phyloP scores from a whole-genome alignment of 2,329 filamentous ascomycete genomes.

The Cordyceps pruinosa region DNA sequence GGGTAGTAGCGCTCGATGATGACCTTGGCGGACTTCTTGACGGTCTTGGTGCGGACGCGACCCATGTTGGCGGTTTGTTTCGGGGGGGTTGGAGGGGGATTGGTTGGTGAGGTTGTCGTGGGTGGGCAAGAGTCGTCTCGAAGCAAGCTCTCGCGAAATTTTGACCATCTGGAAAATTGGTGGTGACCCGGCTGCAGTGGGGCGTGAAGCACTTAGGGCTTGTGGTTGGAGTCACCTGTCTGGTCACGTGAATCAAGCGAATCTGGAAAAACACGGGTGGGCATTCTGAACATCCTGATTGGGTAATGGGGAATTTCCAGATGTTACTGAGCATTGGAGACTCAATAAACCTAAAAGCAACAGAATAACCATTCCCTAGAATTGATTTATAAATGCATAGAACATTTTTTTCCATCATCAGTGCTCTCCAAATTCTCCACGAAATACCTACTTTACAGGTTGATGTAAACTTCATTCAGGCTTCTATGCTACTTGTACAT shows the following conservation, averaged over 20 bases:
- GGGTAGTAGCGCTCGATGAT: constrained; percentile 99
- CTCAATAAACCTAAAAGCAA: no score
- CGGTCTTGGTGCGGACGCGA: constrained; percentile 64
- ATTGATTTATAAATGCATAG: no score
- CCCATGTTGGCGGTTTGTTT: constrained; percentile 57
- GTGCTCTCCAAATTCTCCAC: not conserved
- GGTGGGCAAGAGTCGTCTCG: not conserved
- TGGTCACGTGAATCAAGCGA: constrained; percentile 23
- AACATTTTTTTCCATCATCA: no score
- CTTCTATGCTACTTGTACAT: constrained; percentile 25
- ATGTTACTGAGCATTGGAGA: no score
- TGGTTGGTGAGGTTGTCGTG: constrained; percentile 19
- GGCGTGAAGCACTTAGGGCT: constrained; percentile 26
- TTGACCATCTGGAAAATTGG: constrained; percentile 21
- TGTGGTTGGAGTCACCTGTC: constrained; percentile 14
- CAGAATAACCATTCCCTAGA: no score
- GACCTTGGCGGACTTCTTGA: constrained; percentile 88
- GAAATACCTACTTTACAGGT: not conserved
- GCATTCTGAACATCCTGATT: not conserved
- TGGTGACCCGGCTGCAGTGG: constrained; percentile 19
- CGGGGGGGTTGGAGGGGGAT: constrained; percentile 25
- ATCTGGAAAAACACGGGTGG: not conserved
- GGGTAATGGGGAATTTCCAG: no score
- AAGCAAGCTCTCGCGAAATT: not conserved
- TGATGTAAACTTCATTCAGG: constrained; percentile 15